Evolutionary conservation across 2,329 filamentous ascomycete species (phyloP).

Genomic region (Pseudomassariella vexata): DNA sequence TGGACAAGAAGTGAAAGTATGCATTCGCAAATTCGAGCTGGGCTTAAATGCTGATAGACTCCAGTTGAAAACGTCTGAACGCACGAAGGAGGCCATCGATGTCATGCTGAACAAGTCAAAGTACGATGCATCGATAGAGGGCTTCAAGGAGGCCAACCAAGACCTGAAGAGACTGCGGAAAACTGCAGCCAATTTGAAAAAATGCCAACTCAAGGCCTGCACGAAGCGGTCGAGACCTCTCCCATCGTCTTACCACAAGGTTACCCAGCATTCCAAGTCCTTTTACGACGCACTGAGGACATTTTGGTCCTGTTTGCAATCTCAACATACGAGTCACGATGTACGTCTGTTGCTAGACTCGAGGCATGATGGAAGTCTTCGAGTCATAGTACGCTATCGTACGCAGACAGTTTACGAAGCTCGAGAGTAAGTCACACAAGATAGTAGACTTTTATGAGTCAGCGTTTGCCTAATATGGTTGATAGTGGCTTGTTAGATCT

Average conservation of each 20-base stretch:
- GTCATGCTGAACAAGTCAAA: constrained; percentile 1
- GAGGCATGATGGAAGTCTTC: constrained; percentile 3
- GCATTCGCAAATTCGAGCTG: not conserved
- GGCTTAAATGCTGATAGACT: not conserved
- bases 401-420: constrained; percentile 1
- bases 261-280: constrained; percentile 6
- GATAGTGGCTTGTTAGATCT: constrained; percentile 5
- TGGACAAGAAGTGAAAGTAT: not conserved
- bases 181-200: constrained; percentile 8
- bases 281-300: constrained; percentile 7
- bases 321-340: constrained; percentile 8
- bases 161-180: constrained; percentile 11
- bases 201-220: not conserved
- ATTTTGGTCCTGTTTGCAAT: constrained; percentile 10
- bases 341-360: constrained; percentile 6
- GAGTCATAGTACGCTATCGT: constrained; percentile 7
- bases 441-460: too few species aligned
- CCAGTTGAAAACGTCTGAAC: not conserved
- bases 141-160: constrained; percentile 8
- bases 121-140: constrained; percentile 5
- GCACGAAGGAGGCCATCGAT: not conserved
- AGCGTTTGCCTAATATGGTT: not conserved
- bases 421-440: constrained; percentile 3
- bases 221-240: constrained; percentile 2
- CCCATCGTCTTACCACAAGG: constrained; percentile 3